Conservation (phyloP, 257 asterid species). For the Rauvolfia tetraphylla region DNA sequence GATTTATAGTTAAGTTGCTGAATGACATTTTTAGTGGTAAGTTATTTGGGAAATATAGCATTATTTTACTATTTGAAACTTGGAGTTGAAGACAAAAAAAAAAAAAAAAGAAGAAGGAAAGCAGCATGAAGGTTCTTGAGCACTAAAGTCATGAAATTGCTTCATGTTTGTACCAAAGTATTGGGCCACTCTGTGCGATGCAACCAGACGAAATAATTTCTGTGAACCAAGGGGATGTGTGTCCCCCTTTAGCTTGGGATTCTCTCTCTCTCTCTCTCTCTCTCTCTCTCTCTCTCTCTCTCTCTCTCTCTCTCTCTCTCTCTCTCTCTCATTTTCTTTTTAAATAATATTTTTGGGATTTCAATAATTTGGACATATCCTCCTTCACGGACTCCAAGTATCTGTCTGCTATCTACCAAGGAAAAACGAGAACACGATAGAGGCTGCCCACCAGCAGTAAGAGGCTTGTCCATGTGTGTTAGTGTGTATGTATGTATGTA, state of each 20-base stretch:
- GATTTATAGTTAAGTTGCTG: too few relatives aligned
- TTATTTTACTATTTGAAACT: background rate
- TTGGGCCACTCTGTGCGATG: background rate
- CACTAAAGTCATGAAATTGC: background rate
- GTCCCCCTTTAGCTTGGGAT: background rate
- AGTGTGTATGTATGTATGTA: too few relatives aligned
- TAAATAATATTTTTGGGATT: too few relatives aligned
- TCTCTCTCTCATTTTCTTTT: too few relatives aligned
- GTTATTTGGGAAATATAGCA: background rate
- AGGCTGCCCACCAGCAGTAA: too few relatives aligned
- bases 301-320: too few relatives aligned
- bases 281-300: background rate
- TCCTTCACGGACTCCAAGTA: background rate
- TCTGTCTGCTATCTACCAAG: too few relatives aligned
- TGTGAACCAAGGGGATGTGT: background rate
- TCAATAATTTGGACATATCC: background rate
- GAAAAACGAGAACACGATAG: too few relatives aligned
- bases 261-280: background rate
- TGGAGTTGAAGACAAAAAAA: background rate
- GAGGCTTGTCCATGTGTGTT: too few relatives aligned
- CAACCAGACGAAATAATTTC: background rate
- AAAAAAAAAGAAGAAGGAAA: background rate
- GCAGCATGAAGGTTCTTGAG: background rate
- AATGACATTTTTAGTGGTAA: too few relatives aligned
- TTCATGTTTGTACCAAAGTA: background rate